Conservation (phyloP, 164 flowering plant genomes). For the Annona squamosa region DNA sequence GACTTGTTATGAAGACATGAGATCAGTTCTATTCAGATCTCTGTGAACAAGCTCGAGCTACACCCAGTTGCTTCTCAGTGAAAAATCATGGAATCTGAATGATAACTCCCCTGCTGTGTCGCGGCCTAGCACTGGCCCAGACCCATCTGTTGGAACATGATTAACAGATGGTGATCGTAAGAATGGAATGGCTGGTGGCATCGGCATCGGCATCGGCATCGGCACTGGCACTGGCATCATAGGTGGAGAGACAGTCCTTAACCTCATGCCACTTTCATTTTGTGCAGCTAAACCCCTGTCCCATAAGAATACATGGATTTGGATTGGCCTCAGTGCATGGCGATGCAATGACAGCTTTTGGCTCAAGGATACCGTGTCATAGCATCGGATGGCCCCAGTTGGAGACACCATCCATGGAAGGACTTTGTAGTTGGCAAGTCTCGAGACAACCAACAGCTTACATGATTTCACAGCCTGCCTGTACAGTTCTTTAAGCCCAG, state of each 20-base stretch:
- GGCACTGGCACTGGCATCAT: background rate
- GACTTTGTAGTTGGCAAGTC: slow-evolving; percentile 74
- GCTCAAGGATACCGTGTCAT: slow-evolving; percentile 86
- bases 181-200: slow-evolving; percentile 17
- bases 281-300: slow-evolving; percentile 30
- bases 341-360: slow-evolving; percentile 90
- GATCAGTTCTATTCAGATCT: background rate
- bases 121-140: slow-evolving; percentile 26
- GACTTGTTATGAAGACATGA: too few relatives aligned
- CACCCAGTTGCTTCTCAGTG: slow-evolving; percentile 55
- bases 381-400: slow-evolving; percentile 75
- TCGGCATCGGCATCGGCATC: slow-evolving; percentile 28
- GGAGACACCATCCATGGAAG: slow-evolving; percentile 96
- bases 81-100: slow-evolving; percentile 51
- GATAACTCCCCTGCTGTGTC: slow-evolving; percentile 67
- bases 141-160: slow-evolving; percentile 5
- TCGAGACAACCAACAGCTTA: slow-evolving; percentile 57
- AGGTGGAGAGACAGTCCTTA: slow-evolving; percentile 18
- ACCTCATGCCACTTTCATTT: slow-evolving; percentile 14
- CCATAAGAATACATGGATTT: slow-evolving; percentile 68
- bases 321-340: slow-evolving; percentile 64
- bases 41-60: slow-evolving; percentile 12
- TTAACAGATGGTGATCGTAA: slow-evolving; percentile 1
- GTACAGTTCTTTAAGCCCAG: slow-evolving; percentile 67
- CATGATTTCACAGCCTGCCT: slow-evolving; percentile 52